These are phyloP conservation scores for Citrus unshiu DNA, from an alignment of 345 rosid species.

Conservation along the genomic window DNA sequence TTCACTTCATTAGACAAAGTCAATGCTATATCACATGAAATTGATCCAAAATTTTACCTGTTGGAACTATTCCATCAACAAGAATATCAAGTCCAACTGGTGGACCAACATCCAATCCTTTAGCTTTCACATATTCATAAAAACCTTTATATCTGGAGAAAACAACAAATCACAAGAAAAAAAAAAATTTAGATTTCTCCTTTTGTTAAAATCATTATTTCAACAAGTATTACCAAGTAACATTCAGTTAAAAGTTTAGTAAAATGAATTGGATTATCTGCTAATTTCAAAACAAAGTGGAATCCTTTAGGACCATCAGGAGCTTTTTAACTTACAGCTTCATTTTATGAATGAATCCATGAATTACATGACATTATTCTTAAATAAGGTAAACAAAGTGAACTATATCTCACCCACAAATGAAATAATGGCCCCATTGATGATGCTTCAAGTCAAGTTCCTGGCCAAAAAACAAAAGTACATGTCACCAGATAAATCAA, in stretches of 20 bases:
- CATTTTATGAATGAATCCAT: neutral
- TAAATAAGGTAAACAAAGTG: no score
- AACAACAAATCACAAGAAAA: neutral
- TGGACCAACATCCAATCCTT: constrained; percentile 62
- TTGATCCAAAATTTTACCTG: constrained; percentile 41
- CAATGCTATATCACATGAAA: neutral
- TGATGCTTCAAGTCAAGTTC: constrained; percentile 85
- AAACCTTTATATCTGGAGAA: constrained; percentile 78
- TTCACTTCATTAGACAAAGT: neutral
- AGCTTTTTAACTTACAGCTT: neutral
- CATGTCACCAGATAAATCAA: neutral
- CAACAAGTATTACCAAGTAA: neutral
- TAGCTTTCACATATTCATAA: constrained; percentile 66
- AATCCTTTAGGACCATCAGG: neutral
- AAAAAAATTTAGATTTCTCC: neutral
- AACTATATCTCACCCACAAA: constrained; percentile 69
- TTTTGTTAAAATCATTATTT: neutral
- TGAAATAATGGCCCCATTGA: constrained; percentile 93
- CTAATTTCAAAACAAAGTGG: neutral
- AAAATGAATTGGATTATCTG: neutral
- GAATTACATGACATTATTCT: no score
- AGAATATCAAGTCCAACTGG: constrained; percentile 86
- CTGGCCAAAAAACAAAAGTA: constrained; percentile 37
- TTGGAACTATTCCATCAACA: constrained; percentile 93
- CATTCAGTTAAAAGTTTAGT: neutral